Evolutionary conservation across 2,329 filamentous ascomycete genomes (phyloP).

Genomic region (Diaporthe sp.): DNA sequence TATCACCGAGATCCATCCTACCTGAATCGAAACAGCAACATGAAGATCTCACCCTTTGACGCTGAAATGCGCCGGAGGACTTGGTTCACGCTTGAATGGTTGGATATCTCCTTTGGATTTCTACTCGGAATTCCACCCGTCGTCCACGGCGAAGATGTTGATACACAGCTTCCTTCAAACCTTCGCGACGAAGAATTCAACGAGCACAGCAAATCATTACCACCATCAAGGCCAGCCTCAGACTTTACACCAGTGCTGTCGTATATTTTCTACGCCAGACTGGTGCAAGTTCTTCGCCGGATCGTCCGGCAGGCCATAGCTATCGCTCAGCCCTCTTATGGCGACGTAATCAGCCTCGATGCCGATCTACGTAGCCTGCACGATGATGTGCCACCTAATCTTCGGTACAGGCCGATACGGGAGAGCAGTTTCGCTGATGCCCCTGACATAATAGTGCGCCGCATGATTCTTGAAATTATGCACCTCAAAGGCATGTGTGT

Average conservation of each 20-base stretch:
- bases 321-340: slow-evolving; percentile 51
- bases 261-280: slow-evolving; percentile 57
- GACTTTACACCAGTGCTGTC: slow-evolving; percentile 60
- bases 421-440: slow-evolving; percentile 53
- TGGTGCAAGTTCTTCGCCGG: slow-evolving; percentile 59
- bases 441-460: slow-evolving; percentile 54
- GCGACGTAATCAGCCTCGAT: slow-evolving; percentile 53
- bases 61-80: slow-evolving; percentile 64
- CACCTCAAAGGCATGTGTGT: slow-evolving; percentile 63
- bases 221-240: slow-evolving; percentile 54
- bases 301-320: slow-evolving; percentile 58
- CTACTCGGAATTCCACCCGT: slow-evolving; percentile 55
- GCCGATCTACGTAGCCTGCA: slow-evolving; percentile 52
- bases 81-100: slow-evolving; percentile 56
- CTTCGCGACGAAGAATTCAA: slow-evolving; percentile 65
- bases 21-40: slow-evolving; percentile 49
- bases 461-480: slow-evolving; percentile 55
- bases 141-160: slow-evolving; percentile 61
- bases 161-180: slow-evolving; percentile 60
- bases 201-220: slow-evolving; percentile 57
- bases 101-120: slow-evolving; percentile 39
- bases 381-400: slow-evolving; percentile 49
- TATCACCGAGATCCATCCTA: slow-evolving; percentile 64
- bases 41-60: slow-evolving; percentile 59
- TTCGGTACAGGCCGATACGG: slow-evolving; percentile 44